Percentiles rank a stretch among this genome's conserved stretches.
These are phyloP conservation scores for Rubroshorea leprosula DNA, from an alignment of 345 rosid species.

Conservation along the genomic window DNA sequence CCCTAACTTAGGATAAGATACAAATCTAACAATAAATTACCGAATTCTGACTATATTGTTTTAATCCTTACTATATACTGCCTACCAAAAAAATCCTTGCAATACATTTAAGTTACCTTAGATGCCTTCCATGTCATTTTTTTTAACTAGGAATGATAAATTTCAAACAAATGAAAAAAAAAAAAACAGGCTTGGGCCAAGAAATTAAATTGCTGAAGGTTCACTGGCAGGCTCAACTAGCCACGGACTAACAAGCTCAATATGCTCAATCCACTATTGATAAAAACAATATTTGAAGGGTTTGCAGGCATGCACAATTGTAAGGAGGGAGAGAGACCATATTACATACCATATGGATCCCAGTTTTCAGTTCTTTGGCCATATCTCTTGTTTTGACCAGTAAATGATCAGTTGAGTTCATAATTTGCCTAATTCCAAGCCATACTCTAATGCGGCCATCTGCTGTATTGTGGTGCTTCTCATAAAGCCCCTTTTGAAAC, in stretches of 20 bases:
- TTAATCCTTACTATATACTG: too few species aligned
- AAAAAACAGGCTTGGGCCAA: too few species aligned
- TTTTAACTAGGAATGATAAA: background rate
- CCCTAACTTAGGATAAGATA: background rate
- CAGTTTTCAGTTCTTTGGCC: slow-evolving; percentile 58
- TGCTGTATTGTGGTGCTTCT: slow-evolving; percentile 56
- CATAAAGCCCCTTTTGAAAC: slow-evolving; percentile 58
- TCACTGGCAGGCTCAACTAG: background rate
- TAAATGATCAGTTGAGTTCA: slow-evolving; percentile 59
- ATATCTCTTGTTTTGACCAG: slow-evolving; percentile 47
- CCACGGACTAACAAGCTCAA: too few species aligned
- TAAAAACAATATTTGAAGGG: background rate
- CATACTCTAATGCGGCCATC: slow-evolving; percentile 62
- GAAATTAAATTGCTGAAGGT: too few species aligned
- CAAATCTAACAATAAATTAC: too few species aligned
- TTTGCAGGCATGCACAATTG: background rate
- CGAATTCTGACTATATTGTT: too few species aligned
- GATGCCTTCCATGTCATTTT: background rate
- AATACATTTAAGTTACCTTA: background rate
- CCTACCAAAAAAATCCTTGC: too few species aligned
- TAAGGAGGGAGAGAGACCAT: background rate
- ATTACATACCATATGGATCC: slow-evolving; percentile 58
- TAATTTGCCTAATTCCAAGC: slow-evolving; percentile 63
- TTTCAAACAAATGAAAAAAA: too few species aligned
- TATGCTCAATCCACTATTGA: background rate